A percentile compares a stretch with the other conserved stretches of the same genome.
Evolutionary conservation across 257 asterid species (phyloP).

Genomic region (Solanum medicagineum): DNA sequence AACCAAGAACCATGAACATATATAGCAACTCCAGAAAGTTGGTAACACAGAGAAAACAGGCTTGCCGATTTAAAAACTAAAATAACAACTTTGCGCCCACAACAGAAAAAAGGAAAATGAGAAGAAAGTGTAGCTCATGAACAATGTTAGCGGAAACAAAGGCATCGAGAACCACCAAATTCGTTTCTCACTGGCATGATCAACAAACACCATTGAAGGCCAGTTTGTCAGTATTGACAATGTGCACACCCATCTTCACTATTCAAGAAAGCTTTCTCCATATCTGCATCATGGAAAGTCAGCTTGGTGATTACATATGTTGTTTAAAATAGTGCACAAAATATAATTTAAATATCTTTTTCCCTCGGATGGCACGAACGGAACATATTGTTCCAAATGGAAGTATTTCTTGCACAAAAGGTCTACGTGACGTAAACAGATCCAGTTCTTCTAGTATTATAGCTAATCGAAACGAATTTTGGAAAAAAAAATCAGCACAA

Average conservation of each 20-base stretch:
- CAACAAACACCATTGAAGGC: conserved; percentile 4
- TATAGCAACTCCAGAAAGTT: neutral
- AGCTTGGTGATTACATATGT: neutral
- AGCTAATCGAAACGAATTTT: neutral
- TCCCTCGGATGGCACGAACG: neutral
- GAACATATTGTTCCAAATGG: neutral
- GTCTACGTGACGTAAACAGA: neutral
- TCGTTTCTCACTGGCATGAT: neutral
- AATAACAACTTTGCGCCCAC: neutral
- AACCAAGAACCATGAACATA: conserved; percentile 2
- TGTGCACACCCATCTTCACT: neutral
- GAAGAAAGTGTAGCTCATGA: conserved; percentile 11
- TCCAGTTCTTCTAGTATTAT: neutral
- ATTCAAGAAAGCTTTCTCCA: conserved; percentile 43
- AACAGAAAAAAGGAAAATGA: neutral
- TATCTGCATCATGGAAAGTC: conserved; percentile 19
- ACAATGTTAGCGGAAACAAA: conserved; percentile 10
- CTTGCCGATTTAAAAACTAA: conserved; percentile 2
- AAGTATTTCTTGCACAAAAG: neutral
- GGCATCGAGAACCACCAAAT: conserved; percentile 13
- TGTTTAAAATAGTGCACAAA: neutral
- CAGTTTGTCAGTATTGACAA: conserved; percentile 4
- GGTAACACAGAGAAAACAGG: conserved; percentile 7
- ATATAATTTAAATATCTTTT: neutral
- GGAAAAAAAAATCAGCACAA: neutral